phyloP scores from a whole-genome alignment of 441 rosid species.

The Dalechampia spathulata region DNA sequence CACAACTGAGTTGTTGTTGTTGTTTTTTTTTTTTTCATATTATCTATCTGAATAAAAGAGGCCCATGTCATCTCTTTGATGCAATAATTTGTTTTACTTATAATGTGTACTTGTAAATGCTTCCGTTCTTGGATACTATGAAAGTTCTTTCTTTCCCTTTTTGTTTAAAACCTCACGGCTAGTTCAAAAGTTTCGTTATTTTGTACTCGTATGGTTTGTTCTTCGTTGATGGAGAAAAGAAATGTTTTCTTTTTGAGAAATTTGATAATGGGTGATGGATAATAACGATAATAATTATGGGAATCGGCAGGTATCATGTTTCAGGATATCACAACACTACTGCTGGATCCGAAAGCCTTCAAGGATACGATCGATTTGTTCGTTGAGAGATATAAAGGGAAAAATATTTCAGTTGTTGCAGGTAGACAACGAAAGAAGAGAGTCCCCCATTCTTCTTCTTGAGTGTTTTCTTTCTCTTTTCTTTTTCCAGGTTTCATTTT shows the following conservation, averaged over 20 bases:
- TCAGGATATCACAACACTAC: constrained; percentile 76
- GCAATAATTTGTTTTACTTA: no score
- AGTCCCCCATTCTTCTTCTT: not conserved
- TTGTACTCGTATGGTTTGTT: no score
- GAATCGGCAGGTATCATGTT: constrained; percentile 69
- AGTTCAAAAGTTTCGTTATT: no score
- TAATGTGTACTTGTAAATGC: no score
- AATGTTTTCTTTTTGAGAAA: not conserved
- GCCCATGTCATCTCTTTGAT: no score
- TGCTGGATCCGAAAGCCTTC: constrained; percentile 71
- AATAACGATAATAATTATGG: not conserved
- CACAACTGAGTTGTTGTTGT: no score
- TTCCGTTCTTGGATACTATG: no score
- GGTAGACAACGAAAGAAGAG: constrained; percentile 30
- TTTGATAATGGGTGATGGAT: not conserved
- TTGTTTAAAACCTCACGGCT: no score
- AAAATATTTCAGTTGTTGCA: constrained; percentile 83
- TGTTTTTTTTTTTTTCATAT: no score
- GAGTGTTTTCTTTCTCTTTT: not conserved
- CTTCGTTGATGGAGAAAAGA: no score
- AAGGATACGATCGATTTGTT: constrained; percentile 78
- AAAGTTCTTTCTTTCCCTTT: no score
- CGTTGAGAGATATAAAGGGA: constrained; percentile 70
- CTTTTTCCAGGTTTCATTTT: constrained; percentile 2
- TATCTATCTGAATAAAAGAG: no score